Conservation (phyloP, 495 filamentous ascomycete species). For the Geoglossum glabrum region DNA sequence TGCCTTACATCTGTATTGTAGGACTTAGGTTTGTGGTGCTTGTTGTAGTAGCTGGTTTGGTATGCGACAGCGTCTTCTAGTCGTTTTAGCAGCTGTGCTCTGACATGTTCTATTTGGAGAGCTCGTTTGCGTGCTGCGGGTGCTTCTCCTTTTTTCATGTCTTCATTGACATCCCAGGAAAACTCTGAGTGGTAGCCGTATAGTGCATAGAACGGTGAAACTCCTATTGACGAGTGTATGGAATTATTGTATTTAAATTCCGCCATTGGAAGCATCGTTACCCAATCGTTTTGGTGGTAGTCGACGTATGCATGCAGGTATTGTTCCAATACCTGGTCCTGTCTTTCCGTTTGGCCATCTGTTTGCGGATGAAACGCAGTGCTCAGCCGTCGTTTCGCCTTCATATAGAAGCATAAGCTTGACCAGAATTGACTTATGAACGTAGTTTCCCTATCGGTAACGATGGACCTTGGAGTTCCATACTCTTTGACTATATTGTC, state of each 20-base stretch:
- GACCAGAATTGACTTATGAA: constrained; percentile 2
- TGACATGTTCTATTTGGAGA: not conserved
- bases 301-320: not conserved
- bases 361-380: constrained; percentile 7
- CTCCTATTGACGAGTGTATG: constrained; percentile 5
- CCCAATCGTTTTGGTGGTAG: constrained; percentile 2
- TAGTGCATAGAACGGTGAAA: constrained; percentile 11
- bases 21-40: not conserved
- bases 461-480: not conserved
- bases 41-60: constrained; percentile 1
- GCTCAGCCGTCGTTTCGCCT: not conserved
- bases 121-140: not conserved
- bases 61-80: not conserved
- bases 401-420: not conserved
- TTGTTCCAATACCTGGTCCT: constrained; percentile 1
- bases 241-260: constrained; percentile 5
- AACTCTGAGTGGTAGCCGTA: constrained; percentile 6
- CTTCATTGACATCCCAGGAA: not conserved
- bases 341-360: constrained; percentile 3
- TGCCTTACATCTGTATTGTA: no score
- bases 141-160: not conserved
- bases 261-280: not conserved
- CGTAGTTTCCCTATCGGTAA: not conserved
- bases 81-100: not conserved
- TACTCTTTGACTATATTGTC: not conserved